phyloP scores from a whole-genome alignment of 352 stramenopile genomes.

The Phytophthora quininea region DNA sequence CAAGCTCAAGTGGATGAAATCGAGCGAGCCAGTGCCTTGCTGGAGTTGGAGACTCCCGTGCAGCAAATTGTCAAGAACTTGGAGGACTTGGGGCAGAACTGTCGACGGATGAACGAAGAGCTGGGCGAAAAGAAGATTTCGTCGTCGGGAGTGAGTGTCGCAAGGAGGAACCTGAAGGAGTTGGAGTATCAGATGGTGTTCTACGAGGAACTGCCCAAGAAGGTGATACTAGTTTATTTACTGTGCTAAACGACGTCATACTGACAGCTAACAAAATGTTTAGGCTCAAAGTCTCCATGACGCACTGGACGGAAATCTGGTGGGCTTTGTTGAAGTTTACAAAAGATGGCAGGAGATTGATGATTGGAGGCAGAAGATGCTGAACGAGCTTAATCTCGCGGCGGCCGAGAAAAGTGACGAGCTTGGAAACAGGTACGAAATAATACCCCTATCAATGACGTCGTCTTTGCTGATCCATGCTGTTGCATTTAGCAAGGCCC shows the following conservation, averaged over 20 bases:
- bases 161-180: conserved; percentile 80
- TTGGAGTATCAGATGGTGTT: conserved; percentile 84
- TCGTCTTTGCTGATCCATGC: background rate
- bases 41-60: conserved; percentile 74
- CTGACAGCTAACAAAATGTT: background rate
- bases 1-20: conserved; percentile 87
- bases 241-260: no score
- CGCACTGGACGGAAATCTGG: conserved; percentile 51
- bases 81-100: conserved; percentile 58
- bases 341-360: conserved; percentile 74
- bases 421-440: conserved; percentile 60
- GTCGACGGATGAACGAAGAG: conserved; percentile 84
- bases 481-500: conserved; percentile 56
- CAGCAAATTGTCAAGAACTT: conserved; percentile 69
- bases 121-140: conserved; percentile 84
- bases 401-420: conserved; percentile 74
- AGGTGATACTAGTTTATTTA: conserved; percentile 31
- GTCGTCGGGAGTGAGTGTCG: conserved; percentile 76
- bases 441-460: background rate
- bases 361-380: conserved; percentile 84
- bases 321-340: conserved; percentile 71
- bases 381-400: conserved; percentile 71
- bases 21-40: conserved; percentile 72
- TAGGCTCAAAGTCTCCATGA: conserved; percentile 52
- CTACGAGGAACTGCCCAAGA: conserved; percentile 76